These are phyloP conservation scores for Neonothopanus nambi DNA, from an alignment of 1,284 basidiomycete species.

Conservation along the genomic window DNA sequence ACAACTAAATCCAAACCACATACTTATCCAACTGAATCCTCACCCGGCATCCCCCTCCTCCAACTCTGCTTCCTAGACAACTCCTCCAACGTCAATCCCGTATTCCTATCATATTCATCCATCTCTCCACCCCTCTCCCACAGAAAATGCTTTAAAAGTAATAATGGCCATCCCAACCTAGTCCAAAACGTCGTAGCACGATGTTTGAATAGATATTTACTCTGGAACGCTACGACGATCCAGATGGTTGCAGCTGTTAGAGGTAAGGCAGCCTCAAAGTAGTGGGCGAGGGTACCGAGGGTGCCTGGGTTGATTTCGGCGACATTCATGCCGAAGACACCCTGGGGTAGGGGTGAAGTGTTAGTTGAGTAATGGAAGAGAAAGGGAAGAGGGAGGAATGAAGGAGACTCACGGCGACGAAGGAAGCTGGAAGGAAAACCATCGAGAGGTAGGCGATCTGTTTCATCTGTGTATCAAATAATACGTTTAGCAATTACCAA, in stretches of 20 bases:
- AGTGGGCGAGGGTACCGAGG: constrained; percentile 33
- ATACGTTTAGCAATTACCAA: constrained; percentile 24
- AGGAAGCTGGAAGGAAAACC: constrained; percentile 38
- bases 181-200: constrained; percentile 16
- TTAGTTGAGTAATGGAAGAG: not conserved
- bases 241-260: constrained; percentile 41
- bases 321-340: constrained; percentile 47
- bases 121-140: not conserved
- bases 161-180: constrained; percentile 22
- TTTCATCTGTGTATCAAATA: constrained; percentile 29
- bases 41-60: no score
- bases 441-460: constrained; percentile 41
- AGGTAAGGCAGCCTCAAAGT: constrained; percentile 35
- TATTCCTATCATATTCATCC: no score
- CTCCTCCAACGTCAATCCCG: no score
- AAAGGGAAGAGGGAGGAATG: not conserved
- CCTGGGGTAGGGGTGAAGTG: constrained; percentile 21
- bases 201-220: constrained; percentile 27
- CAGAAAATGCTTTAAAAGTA: constrained; percentile 8
- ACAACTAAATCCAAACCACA: no score
- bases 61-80: no score
- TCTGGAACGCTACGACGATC: constrained; percentile 44
- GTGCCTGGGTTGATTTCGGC: constrained; percentile 33
- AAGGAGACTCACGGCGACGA: constrained; percentile 32
- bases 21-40: no score